Evolutionary conservation across 2,329 filamentous ascomycete genomes (phyloP), one percentile per base, ranked within the genome.

Genomic region (Arachnomyces sp.): DNA sequence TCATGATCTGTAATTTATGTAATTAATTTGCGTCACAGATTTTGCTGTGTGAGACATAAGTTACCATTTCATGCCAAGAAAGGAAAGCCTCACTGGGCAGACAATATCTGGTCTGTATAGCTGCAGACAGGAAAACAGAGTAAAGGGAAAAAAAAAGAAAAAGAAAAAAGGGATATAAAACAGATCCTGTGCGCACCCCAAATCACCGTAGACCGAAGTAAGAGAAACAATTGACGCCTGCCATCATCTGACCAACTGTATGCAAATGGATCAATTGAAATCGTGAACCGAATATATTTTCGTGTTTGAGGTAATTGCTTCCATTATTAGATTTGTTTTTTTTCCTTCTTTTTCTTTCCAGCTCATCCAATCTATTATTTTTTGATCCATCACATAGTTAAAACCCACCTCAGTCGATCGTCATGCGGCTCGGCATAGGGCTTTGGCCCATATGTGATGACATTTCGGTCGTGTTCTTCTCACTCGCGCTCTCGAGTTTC

Each of bases 391-490:
- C 21, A 25, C 21, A 25, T 25, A 9, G 21, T 25, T 7, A 16
- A 14, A n/a, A 36, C 34, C 28, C 38, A 45, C 46, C 44, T 56
- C 42, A 68, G 51, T 69, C 66, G 47, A 69, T 69, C 57, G 66
- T 67, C 66, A 69, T 69, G 32, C 66, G 63, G 33, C 47, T 56
- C 17, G 66, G 62, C 31, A 65, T 51, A 36, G 55, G 55, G 35
- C 55, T 55, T 28, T 54, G 52, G 3, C 45, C 43, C 21, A 65
- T 47, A 33, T 62, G 61, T 11, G 60, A 56, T 14, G 56, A 53
- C 43, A 69, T 52, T 49, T 68, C 66, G n/a, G 62, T 67, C n/a
- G 54, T 59, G 39, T 63, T 63, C 48, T 75, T 72, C 51, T 78
- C 75, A 29, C 73, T 69, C 43, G 63, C 65, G 40, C 56, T 59